Evolutionary conservation across 176 grass and related monocot genomes (phyloP), one percentile per base, ranked within the genome.

Genomic region (Elymus sibiricus): DNA sequence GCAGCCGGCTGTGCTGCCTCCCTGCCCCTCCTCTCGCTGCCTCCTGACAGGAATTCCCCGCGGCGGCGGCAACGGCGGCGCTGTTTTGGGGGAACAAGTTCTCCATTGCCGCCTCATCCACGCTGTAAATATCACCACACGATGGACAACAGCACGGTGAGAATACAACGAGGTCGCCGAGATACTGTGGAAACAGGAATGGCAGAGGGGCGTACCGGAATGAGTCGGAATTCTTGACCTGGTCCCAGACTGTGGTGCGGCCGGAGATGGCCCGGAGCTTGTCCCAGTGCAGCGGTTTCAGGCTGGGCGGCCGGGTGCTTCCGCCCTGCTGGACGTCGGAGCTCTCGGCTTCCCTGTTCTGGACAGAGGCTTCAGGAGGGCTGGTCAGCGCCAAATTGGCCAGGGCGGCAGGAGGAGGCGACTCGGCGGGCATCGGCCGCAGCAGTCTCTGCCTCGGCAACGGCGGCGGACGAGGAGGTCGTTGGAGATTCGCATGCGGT

Each of bases 81-180:
- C 84, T 34, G 29, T 31, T 88, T 59, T 87, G 79, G 27, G 79
- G 72, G 84, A 92, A 92, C 79, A 92, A 70, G 83, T 83, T 87
- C 92, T 94, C 94, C 86, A 97, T 94, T 37, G 90, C 90, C 17
- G 84, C 94, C 61, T 94, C 92, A 70, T 94, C 84, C 76, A 97
- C 86, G 53, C 94, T 97, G 90, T 72, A 66, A 9, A n/a, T 68
- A 75, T 64, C n/a, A 40, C 44, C 73, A 15, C 59, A 17, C 6
- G 22, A 35, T 79, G 28, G 81, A 26, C 29, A 9, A 32, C 1
- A 34, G 43, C 10, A 62, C 42, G 10, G 66, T 72, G 19, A 32
- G 47, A 56, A 74, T 22, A 34, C 35, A 76, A 6, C 12, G 10
- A 53, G 15, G 15, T 59, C 21, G 12, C 29, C 47, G 15, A 49